Evolutionary conservation across 2,329 filamentous ascomycete species (phyloP), one percentile per base, ranked within the genome.

Genomic region (Colletotrichum incanum): DNA sequence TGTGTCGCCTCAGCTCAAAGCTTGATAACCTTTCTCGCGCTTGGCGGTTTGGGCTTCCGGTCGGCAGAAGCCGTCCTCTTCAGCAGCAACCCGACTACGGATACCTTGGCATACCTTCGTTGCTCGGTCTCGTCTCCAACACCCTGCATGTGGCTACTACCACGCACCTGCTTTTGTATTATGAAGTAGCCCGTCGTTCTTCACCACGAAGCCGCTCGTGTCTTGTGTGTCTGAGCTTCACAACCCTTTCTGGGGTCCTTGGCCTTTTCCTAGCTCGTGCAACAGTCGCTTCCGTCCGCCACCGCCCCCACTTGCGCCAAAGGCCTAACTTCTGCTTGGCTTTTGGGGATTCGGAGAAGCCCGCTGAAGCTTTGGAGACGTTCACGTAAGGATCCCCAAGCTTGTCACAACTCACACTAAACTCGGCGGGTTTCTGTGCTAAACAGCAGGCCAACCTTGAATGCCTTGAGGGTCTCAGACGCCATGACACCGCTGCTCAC

Each of bases 341-440:
- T 41, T 26, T 58, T 59, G 62, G 61, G 47, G 52, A 39, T 56
- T 59, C 58, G 64, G 56, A 67, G 68, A 56, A 52, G n/a, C 47
- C 20, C 28, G 64, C 45, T 39, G 60, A 28, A n/a, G 23, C 18
- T 50, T 63, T 28, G 37, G 45, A 58, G 58, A 26, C 39, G 41
- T 50, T 23, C 43, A 58, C 41, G 52, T 47, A 69, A 37, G 69
- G 65, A 31, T 55, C 59, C 59, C 65, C 49, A 50, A 64, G 23
- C 65, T 52, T 72, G 65, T 72, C 69, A 72, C 50, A 52, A 47
- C 52, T 63, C 69, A 72, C 65, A 72, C 68, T 58, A 72, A 64
- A 69, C 69, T 59, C 12, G 59, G 43, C 52, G 45, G 58, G 69
- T 72, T 72, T 69, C 65, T 63, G 47, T 69, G 43, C 58, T 54